Evolutionary conservation across 495 filamentous ascomycete genomes (phyloP).

Genomic region (Umbilicaria muhlenbergii): DNA sequence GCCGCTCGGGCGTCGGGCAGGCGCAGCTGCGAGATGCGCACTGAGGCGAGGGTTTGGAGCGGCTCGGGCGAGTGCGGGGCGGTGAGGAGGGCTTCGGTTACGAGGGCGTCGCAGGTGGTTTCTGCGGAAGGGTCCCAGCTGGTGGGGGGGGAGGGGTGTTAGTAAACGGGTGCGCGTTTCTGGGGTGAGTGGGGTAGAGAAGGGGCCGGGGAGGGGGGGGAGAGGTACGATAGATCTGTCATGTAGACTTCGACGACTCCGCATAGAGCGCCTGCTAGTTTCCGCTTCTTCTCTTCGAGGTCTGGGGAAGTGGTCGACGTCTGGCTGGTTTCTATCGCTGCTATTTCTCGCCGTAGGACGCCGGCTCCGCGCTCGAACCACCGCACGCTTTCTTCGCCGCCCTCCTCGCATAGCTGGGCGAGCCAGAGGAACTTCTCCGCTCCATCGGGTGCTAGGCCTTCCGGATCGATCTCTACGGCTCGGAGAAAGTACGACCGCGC

Average conservation of each 20-base stretch:
- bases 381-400: conserved; percentile 63
- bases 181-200: not conserved
- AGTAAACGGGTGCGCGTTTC: conserved; percentile 1
- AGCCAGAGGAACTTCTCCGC: conserved; percentile 93
- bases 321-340: conserved; percentile 23
- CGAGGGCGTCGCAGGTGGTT: conserved; percentile 60
- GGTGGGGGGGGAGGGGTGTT: not conserved
- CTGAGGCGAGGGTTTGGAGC: conserved; percentile 83
- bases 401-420: conserved; percentile 79
- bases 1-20: conserved; percentile 65
- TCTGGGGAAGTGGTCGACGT: conserved; percentile 24
- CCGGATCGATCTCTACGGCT: conserved; percentile 57
- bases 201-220: not conserved
- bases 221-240: conserved; percentile 66
- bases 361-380: conserved; percentile 79
- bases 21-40: conserved; percentile 75
- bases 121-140: conserved; percentile 86
- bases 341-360: conserved; percentile 51
- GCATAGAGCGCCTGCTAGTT: conserved; percentile 75
- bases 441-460: conserved; percentile 49
- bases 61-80: conserved; percentile 63
- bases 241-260: conserved; percentile 91
- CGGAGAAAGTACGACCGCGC: conserved; percentile 52
- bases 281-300: conserved; percentile 53
- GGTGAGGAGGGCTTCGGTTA: conserved; percentile 72